Evolutionary conservation across 805 yeast species (phyloP), one percentile per base, ranked within the genome.

Genomic region (Wilhelminamyces savonicus): DNA sequence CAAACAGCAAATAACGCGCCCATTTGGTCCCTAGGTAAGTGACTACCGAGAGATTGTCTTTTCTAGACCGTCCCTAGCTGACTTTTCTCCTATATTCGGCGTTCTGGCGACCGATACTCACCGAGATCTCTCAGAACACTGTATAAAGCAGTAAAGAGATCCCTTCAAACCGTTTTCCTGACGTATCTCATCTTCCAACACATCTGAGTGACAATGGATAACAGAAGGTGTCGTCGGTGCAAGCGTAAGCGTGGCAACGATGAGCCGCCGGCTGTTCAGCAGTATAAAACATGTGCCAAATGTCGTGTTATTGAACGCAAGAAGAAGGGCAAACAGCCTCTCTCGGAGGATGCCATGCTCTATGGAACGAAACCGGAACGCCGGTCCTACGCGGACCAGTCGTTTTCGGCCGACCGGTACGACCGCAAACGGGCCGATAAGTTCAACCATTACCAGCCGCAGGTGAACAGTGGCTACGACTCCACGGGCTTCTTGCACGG

Each of bases 161-260:
- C n/a, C n/a, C n/a, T n/a, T n/a, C n/a, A n/a, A n/a, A n/a, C n/a
- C n/a, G n/a, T n/a, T n/a, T n/a, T n/a, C n/a, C n/a, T n/a, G n/a
- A n/a, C n/a, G n/a, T n/a, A n/a, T n/a, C n/a, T n/a, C n/a, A n/a
- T n/a, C n/a, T n/a, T n/a, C n/a, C n/a, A n/a, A n/a, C n/a, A n/a
- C n/a, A n/a, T n/a, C n/a, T n/a, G n/a, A n/a, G n/a, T n/a, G n/a
- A n/a, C n/a, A n/a, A n/a, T n/a, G n/a, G n/a, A n/a, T n/a, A n/a
- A n/a, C n/a, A n/a, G n/a, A n/a, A 49, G 66, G 21, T 72, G 78
- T 44, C 74, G 78, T 46, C 69, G 78, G 43, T 72, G 78, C 54
- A 72, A 72, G 44, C 52, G 76, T 29, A 66, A 69, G 62, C 61
- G 78, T 53, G 61, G 69, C 39, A 69, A 65, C 36, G 71, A 71